Evolutionary conservation across 139 green algal genomes (phyloP), one percentile per base, ranked within the genome.

Genomic region (Coelastrella sp.): DNA sequence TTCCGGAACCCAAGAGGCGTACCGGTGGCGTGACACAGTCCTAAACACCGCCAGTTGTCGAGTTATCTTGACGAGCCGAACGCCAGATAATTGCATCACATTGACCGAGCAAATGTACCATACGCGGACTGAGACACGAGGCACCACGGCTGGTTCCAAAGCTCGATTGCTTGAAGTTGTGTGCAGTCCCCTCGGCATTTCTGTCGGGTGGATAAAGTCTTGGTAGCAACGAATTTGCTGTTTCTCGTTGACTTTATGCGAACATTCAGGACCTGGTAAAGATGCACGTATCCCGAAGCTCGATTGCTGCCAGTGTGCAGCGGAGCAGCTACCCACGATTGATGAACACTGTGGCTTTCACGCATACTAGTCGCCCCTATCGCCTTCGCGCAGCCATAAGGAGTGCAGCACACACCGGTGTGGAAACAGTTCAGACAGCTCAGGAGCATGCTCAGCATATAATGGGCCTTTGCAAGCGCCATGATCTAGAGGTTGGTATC

Each of bases 381-480:
- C 61, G 14, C 61, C 11, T 71, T 19, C 61, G 61, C 14, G 61
- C 61, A 71, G 61, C 14, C 11, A 13, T 13, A 3, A 76, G 6
- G 68, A 8, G 14, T 16, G 22, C 68, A 76, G 68, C 68, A 76
- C 68, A 76, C 68, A 76, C 68, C 17, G 68, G 68, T n/a, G 68
- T 76, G 17, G 68, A n/a, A 76, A 76, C 68, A 7, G 17, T 76
- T 22, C 14, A 76, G 68, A 76, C 68, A 76, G 68, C 17, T 16
- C 68, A 76, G 68, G 68, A 22, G 17, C 68, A 76, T 22, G 68
- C 68, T 7, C 68, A 76, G 68, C 68, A 76, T 32, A 85, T 85
- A 54, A 16, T 85, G 79, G 79, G 71, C 22, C 57, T 73, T 17
- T 71, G 59, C 19, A 85, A 85, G 20, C 16, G 57, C 0, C 79